Evolutionary conservation across 2,329 filamentous ascomycete species (phyloP).

Genomic region (Sclerotinia glacialis): DNA sequence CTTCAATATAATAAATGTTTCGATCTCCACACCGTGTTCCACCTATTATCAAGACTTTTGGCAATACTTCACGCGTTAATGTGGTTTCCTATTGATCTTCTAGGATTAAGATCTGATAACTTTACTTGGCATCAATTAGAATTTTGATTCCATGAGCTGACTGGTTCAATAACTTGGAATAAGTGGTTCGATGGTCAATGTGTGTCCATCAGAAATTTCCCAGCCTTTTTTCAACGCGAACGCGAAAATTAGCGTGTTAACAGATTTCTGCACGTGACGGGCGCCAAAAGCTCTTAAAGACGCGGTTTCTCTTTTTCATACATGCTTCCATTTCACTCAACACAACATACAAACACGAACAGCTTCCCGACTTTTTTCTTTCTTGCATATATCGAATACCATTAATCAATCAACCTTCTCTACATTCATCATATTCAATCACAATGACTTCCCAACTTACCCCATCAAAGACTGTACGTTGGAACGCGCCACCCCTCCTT

Average conservation of each 20-base stretch:
- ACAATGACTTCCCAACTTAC: conserved; percentile 73
- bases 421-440: conserved; percentile 26
- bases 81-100: conserved; percentile 15
- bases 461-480: conserved; percentile 67
- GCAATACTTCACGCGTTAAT: conserved; percentile 1
- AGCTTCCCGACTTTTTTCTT: conserved; percentile 24
- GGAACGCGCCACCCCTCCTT: conserved; percentile 37
- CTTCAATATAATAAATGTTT: background rate
- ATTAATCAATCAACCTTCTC: conserved; percentile 19
- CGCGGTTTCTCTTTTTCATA: conserved; percentile 11
- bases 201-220: conserved; percentile 7
- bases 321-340: background rate
- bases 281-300: conserved; percentile 17
- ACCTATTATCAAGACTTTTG: conserved; percentile 16
- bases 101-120: conserved; percentile 35
- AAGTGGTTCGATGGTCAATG: conserved; percentile 14
- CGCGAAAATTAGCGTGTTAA: conserved; percentile 20
- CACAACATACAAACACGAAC: conserved; percentile 6
- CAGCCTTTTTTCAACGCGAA: conserved; percentile 23
- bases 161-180: background rate
- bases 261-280: conserved; percentile 15
- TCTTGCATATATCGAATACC: conserved; percentile 28
- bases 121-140: conserved; percentile 14
- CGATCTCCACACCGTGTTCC: conserved; percentile 7
- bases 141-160: background rate